Evolutionary conservation across 1,284 basidiomycete species (phyloP).

Genomic region (Xerocomus nothofagi): DNA sequence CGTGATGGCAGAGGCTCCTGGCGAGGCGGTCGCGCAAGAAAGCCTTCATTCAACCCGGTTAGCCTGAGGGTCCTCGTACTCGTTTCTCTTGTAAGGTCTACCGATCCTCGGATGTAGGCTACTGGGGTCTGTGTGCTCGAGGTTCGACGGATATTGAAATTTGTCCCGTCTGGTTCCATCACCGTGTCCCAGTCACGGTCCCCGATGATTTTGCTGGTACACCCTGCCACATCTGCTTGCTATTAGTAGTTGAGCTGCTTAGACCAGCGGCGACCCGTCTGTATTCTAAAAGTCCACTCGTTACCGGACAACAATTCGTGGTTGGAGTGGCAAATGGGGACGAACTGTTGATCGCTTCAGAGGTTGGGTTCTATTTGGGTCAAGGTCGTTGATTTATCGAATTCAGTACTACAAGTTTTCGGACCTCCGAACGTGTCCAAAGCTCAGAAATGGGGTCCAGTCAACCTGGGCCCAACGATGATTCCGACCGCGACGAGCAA

Average conservation of each 20-base stretch:
- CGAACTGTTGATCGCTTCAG: no score
- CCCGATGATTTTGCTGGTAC: no score
- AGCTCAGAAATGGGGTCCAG: conserved; percentile 11
- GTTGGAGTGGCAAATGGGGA: no score
- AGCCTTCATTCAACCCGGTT: no score
- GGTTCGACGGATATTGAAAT: background rate
- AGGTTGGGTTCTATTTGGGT: conserved; percentile 4
- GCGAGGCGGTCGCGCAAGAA: conserved; percentile 7
- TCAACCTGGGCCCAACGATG: background rate
- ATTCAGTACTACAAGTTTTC: background rate
- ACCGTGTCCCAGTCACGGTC: no score
- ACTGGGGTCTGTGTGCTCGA: conserved; percentile 14
- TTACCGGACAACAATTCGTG: no score
- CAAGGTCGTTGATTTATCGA: background rate
- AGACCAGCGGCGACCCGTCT: no score
- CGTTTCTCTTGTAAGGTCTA: background rate
- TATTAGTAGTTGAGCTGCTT: no score
- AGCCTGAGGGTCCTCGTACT: no score
- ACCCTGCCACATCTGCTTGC: background rate
- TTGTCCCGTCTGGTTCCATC: background rate
- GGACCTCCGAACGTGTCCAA: background rate
- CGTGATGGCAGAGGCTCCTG: conserved; percentile 18
- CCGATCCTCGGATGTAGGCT: background rate
- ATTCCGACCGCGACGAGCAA: background rate
- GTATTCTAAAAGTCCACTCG: no score